A percentile compares a stretch with the other conserved stretches of the same genome.
phyloP scores from a whole-genome alignment of 2,329 filamentous ascomycete species.

The Claviceps humidiphila region DNA sequence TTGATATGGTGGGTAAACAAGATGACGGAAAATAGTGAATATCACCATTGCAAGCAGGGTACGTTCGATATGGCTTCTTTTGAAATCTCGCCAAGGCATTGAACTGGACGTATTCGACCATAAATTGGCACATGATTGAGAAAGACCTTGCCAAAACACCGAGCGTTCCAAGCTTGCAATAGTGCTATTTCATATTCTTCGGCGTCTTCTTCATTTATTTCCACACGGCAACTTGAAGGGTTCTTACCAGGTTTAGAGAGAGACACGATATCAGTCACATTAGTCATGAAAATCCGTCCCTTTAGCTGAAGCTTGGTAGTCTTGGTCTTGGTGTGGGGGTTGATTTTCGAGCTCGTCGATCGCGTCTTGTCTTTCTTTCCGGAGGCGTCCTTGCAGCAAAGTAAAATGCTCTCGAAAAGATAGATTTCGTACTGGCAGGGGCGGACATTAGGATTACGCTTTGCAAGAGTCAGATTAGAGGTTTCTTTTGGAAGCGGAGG shows the following conservation, averaged over 20 bases:
- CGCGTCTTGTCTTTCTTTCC: conserved; percentile 55
- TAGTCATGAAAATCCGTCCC: conserved; percentile 97
- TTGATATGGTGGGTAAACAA: too few relatives aligned
- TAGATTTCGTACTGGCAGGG: conserved; percentile 77
- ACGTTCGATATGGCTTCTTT: too few relatives aligned
- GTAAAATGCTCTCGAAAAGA: conserved; percentile 85
- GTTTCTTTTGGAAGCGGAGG: background rate
- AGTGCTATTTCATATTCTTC: too few relatives aligned
- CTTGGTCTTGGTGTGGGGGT: conserved; percentile 52
- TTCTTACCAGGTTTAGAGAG: conserved; percentile 70
- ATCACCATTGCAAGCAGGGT: too few relatives aligned
- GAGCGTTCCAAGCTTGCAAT: too few relatives aligned
- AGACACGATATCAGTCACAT: conserved; percentile 88
- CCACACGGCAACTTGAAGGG: too few relatives aligned
- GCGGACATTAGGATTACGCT: background rate
- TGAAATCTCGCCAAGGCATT: too few relatives aligned
- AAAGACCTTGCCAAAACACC: too few relatives aligned
- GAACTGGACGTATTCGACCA: too few relatives aligned
- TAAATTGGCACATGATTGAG: too few relatives aligned
- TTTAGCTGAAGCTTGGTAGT: conserved; percentile 85
- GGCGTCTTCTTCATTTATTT: too few relatives aligned
- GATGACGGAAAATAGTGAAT: conserved; percentile 45
- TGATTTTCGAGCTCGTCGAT: conserved; percentile 40
- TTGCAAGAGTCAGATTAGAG: background rate
- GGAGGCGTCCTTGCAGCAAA: conserved; percentile 93